Evolutionary conservation across 2,329 filamentous ascomycete species (phyloP).

Genomic region (Claviceps purpurea): DNA sequence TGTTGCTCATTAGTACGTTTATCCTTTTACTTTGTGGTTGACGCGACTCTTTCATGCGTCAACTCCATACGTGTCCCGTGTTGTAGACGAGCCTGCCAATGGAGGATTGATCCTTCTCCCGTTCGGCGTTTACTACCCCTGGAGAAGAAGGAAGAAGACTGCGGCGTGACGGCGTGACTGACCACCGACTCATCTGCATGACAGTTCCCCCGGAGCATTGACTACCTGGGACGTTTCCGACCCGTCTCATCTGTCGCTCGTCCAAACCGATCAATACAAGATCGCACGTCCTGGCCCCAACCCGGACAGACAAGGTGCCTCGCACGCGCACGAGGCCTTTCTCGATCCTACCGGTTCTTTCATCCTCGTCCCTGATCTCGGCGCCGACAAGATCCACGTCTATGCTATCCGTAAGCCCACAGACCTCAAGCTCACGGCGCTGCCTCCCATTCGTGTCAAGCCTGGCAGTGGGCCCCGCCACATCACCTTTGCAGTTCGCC

Average conservation of each 20-base stretch:
- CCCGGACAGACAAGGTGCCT: conserved; percentile 36
- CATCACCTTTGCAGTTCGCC: conserved; percentile 38
- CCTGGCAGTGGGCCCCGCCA: conserved; percentile 53
- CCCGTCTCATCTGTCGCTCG: conserved; percentile 20
- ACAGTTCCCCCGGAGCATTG: conserved; percentile 27
- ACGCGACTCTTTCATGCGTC: neutral
- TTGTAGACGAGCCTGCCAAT: neutral
- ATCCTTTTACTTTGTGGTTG: neutral
- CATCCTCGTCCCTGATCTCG: conserved; percentile 52
- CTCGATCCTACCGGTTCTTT: conserved; percentile 52
- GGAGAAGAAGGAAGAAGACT: neutral
- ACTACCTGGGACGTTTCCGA: conserved; percentile 31
- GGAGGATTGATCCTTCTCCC: neutral
- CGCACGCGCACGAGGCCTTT: conserved; percentile 52
- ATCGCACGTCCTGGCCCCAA: conserved; percentile 24
- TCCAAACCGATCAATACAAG: conserved; percentile 27
- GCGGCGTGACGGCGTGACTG: neutral
- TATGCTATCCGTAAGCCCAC: conserved; percentile 33
- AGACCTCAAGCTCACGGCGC: conserved; percentile 26
- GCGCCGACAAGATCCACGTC: conserved; percentile 45
- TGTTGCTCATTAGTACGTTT: conserved; percentile 32
- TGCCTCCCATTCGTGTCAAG: conserved; percentile 26
- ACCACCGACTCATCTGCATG: neutral
- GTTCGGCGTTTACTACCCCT: neutral
- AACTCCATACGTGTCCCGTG: neutral